A percentile compares a stretch with the other conserved stretches of the same genome.
Evolutionary conservation across 1,139 yeast species (phyloP).

Genomic region (Hanseniaspora sp.): DNA sequence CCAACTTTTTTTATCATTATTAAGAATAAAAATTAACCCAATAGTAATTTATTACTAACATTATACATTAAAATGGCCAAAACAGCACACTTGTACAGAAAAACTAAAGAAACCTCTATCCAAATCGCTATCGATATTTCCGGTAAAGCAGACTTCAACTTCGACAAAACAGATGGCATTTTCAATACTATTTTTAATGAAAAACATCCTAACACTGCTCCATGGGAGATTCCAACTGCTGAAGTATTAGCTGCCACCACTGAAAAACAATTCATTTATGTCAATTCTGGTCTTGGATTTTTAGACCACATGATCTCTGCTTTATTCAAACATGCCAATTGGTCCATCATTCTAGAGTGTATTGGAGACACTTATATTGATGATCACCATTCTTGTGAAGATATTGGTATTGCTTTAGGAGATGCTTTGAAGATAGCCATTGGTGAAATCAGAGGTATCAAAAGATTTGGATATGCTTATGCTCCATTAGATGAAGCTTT

Average conservation of each 20-base stretch:
- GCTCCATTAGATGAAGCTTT: slow-evolving; percentile 96
- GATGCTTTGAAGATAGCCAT: slow-evolving; percentile 79
- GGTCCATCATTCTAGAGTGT: slow-evolving; percentile 85
- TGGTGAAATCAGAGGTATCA: slow-evolving; percentile 82
- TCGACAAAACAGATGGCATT: slow-evolving; percentile 21
- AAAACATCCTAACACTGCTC: slow-evolving; percentile 22
- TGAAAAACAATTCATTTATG: slow-evolving; percentile 55
- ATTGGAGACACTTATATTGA: slow-evolving; percentile 91
- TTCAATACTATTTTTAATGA: slow-evolving; percentile 46
- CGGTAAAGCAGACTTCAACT: slow-evolving; percentile 52
- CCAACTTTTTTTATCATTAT: too few relatives aligned
- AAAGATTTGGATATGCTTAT: slow-evolving; percentile 85
- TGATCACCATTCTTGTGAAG: slow-evolving; percentile 95
- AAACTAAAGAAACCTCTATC: slow-evolving; percentile 87
- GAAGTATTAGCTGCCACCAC: slow-evolving; percentile 42
- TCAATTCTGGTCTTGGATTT: slow-evolving; percentile 89
- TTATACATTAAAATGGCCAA: slow-evolving; percentile 11
- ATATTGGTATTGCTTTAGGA: slow-evolving; percentile 86
- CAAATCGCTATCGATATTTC: slow-evolving; percentile 74
- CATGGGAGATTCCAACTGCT: slow-evolving; percentile 17
- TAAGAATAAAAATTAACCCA: too few relatives aligned
- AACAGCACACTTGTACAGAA: slow-evolving; percentile 48
- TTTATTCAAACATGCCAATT: slow-evolving; percentile 89
- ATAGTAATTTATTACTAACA: too few relatives aligned
- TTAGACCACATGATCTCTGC: slow-evolving; percentile 97